Percentiles rank a stretch among this genome's conserved stretches.
Conservation (phyloP, 257 asterid species). For the Solanum clarkiae region DNA sequence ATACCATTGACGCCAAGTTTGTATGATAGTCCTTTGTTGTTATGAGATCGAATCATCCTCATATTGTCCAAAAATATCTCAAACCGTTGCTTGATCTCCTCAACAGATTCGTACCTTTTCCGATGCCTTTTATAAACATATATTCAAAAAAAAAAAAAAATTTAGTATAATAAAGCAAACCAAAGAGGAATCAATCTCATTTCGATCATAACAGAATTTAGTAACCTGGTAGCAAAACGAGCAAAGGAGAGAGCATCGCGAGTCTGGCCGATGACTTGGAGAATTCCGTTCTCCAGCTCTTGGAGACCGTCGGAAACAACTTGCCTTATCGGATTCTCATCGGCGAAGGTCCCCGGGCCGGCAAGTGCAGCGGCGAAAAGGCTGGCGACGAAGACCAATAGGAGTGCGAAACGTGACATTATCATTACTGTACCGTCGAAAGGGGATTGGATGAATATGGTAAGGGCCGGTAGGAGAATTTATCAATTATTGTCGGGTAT, state of each 20-base stretch:
- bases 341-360: conserved; percentile 22
- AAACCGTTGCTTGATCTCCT: conserved; percentile 67
- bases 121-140: conserved; percentile 33
- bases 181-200: background rate
- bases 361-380: conserved; percentile 17
- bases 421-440: background rate
- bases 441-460: background rate
- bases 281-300: conserved; percentile 49
- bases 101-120: conserved; percentile 54
- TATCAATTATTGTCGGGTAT: background rate
- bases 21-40: conserved; percentile 68
- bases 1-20: conserved; percentile 71
- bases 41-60: conserved; percentile 74
- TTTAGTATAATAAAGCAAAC: background rate
- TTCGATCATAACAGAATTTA: background rate
- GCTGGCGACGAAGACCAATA: conserved; percentile 1
- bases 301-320: conserved; percentile 55
- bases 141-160: background rate
- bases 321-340: conserved; percentile 79
- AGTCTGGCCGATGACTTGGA: conserved; percentile 48
- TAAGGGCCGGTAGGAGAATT: background rate
- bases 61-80: conserved; percentile 50
- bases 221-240: conserved; percentile 71
- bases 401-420: conserved; percentile 36
- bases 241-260: conserved; percentile 67